Evolutionary conservation across 352 stramenopile genomes (phyloP), one percentile per base, ranked within the genome.

Genomic region (Phytopythium helicoides): DNA sequence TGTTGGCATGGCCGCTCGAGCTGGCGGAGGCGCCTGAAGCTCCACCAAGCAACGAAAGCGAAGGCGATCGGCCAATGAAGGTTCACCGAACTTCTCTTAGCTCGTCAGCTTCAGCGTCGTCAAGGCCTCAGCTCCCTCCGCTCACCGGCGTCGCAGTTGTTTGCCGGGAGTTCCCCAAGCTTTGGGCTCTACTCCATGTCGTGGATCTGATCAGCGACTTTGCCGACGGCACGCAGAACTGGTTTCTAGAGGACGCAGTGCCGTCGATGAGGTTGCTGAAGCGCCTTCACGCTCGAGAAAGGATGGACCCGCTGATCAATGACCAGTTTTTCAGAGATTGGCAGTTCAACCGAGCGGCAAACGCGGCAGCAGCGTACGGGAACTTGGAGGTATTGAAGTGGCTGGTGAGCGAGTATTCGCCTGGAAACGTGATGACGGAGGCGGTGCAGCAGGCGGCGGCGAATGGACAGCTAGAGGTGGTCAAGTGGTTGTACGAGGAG

Each of bases 401-500:
- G 40, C 22, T 47, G 6, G 21, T n/a, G 19, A 47, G 19, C 19
- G 19, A 47, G 40, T 47, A 33, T 21, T 18, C 40, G 7, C 40
- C 40, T 25, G 21, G 21, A 8, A 31, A 31, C 40, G 10, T 47
- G 3, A n/a, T 33, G n/a, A 33, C 6, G 7, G 22, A 47, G 19
- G 40, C 5, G 6, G 19, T 15, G 4, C 18, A 12, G 8, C 0
- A 47, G 15, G 40, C 40, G 3, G 40, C 40, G 7, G 5, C 6
- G 22, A 8, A 47, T 15, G 40, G 40, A 12, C 18, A 47, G 6
- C 19, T 47, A 8, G 8, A 47, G 3, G 22, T 47, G 9, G 9
- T 47, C 40, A 12, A 47, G 40, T 47, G 40, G 40, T 21, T 47
- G 8, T 33, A 33, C 21, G 40, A 47, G 9, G 40, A 33, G 40